These are phyloP conservation scores for Oenanthe sinensis DNA, from an alignment of 129 eudicot species.

Conservation along the genomic window DNA sequence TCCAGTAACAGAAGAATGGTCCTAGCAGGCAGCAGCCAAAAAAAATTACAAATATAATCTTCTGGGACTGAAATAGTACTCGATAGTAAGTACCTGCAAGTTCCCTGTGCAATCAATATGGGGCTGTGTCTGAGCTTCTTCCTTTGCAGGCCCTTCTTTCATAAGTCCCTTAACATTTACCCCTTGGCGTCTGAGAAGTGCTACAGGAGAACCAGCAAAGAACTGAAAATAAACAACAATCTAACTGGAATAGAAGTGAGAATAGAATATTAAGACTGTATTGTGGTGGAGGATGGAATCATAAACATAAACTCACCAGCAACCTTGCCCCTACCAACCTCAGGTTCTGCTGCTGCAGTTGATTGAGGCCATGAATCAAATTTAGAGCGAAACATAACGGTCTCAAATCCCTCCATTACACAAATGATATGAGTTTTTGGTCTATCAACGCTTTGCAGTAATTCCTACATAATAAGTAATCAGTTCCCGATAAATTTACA, in stretches of 20 bases:
- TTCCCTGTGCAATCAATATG: slow-evolving; percentile 82
- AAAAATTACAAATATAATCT: background rate
- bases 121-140: slow-evolving; percentile 55
- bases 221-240: slow-evolving; percentile 9
- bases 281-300: slow-evolving; percentile 1
- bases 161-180: slow-evolving; percentile 71
- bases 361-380: slow-evolving; percentile 68
- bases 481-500: background rate
- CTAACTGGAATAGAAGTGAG: background rate
- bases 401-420: slow-evolving; percentile 75
- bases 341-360: slow-evolving; percentile 44
- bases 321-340: slow-evolving; percentile 92
- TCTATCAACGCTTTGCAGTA: slow-evolving; percentile 47
- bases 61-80: background rate
- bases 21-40: background rate
- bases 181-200: slow-evolving; percentile 83
- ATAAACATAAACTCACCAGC: slow-evolving; percentile 51
- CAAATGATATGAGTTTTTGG: slow-evolving; percentile 51
- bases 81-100: slow-evolving; percentile 53
- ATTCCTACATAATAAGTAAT: slow-evolving; percentile 35
- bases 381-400: slow-evolving; percentile 50
- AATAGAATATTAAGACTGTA: background rate
- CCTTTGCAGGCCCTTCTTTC: slow-evolving; percentile 62
- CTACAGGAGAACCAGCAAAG: slow-evolving; percentile 32
- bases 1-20: background rate